phyloP scores from a whole-genome alignment of 2,329 filamentous ascomycete species.

The Hymenotorrendiella dingleyae region DNA sequence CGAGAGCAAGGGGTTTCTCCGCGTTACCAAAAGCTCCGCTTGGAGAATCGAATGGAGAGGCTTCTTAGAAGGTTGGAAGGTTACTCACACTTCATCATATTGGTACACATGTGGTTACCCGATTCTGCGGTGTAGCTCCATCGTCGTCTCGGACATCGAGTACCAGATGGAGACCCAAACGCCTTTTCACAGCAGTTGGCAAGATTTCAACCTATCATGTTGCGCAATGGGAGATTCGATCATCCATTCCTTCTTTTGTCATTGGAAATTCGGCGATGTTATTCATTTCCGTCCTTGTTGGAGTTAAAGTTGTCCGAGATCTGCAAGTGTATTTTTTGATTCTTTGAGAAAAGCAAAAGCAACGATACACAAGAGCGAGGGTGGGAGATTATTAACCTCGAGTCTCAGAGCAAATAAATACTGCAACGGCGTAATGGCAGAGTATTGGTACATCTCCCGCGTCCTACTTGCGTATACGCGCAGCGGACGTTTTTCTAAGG shows the following conservation, averaged over 20 bases:
- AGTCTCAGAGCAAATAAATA: slow-evolving; percentile 8
- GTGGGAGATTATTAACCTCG: slow-evolving; percentile 9
- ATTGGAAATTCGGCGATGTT: slow-evolving; percentile 7
- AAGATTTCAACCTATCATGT: slow-evolving; percentile 18
- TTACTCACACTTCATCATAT: slow-evolving; percentile 16
- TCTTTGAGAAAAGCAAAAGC: slow-evolving; percentile 16
- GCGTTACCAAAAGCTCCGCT: slow-evolving; percentile 12
- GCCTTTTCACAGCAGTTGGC: slow-evolving; percentile 13
- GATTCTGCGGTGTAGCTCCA: slow-evolving; percentile 26
- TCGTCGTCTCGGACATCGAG: slow-evolving; percentile 19
- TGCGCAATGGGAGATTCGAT: slow-evolving; percentile 8
- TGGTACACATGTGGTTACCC: slow-evolving; percentile 27
- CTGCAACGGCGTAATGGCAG: slow-evolving; percentile 10
- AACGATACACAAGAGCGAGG: slow-evolving; percentile 12
- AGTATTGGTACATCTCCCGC: slow-evolving; percentile 14
- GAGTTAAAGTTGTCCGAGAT: slow-evolving; percentile 4
- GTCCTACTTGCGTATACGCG: slow-evolving; percentile 17
- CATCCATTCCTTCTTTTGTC: slow-evolving; percentile 5
- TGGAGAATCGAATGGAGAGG: slow-evolving; percentile 26
- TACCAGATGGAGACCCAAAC: slow-evolving; percentile 16
- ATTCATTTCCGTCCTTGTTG: slow-evolving; percentile 10
- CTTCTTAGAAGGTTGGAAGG: slow-evolving; percentile 13
- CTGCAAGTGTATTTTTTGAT: slow-evolving; percentile 11
- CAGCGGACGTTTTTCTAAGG: slow-evolving; percentile 15
- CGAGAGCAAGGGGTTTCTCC: slow-evolving; percentile 12